Base-by-base conservation (phyloP, 164 flowering plant species). In the Sextonia rubra region DNA sequence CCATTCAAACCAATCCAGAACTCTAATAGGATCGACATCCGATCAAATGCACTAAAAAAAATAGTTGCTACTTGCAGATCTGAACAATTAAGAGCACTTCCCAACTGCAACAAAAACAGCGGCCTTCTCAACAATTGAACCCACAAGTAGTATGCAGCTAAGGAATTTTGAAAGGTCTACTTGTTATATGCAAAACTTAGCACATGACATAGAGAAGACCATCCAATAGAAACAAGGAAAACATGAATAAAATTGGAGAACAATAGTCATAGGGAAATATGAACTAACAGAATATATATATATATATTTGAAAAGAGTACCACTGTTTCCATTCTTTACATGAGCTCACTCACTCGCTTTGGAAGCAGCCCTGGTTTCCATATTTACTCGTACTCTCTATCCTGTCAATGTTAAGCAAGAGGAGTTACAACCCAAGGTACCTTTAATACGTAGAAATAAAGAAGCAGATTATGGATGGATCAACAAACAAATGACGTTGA, bases 51-150 rank as follows among this genome's bases (percentile, higher is more conserved):
- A 12, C 18, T 23, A n/a, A n/a, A n/a, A 30, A 22, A 9, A 18
- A 37, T 37, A 37, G 44, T 37, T 18, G 22, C 18, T 23, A 7
- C 47, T 29, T 29, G 32, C 30, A 67, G 4, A 52, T 22, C 23
- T 64, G 55, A 30, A 55, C 12, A 12, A 47, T 14, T 25, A 47
- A 25, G 47, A 69, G 60, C 67, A 47, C 20, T 30, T 14, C 68
- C 20, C 62, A 49, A 64, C 72, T 74, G 61, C 71, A 64, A 60
- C 5, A 58, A 49, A 68, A 74, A 74, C 22, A 67, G 77, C 3
- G 60, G 71, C 52, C 64, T 75, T 69, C 73, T 69, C 23, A 69
- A 63, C 69, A 75, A 49, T 52, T 56, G 69, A 70, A 64, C 73
- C 64, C 73, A 70, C 64, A 62, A 70, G 63, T 22, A 69, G 58